phyloP scores from a whole-genome alignment of 148 eudicot genomes.

The Rhododendron molle region DNA sequence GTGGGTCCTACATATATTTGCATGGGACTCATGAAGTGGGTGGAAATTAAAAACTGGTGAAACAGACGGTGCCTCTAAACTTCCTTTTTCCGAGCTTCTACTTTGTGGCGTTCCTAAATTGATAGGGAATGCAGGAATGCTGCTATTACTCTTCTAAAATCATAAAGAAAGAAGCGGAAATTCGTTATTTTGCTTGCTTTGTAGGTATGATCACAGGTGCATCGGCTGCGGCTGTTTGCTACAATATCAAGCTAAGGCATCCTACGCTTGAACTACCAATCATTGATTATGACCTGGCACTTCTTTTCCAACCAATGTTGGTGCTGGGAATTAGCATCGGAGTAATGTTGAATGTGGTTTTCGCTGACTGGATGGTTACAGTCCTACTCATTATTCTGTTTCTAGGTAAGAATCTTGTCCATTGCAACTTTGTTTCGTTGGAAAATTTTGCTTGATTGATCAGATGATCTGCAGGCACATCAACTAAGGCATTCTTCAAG shows the following conservation, averaged over 20 bases:
- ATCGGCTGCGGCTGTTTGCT: conserved; percentile 71
- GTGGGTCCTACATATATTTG: background rate
- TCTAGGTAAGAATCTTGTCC: conserved; percentile 36
- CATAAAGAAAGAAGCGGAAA: background rate
- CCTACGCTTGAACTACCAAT: conserved; percentile 85
- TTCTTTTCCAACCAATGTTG: conserved; percentile 93
- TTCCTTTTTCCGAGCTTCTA: background rate
- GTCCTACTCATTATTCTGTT: conserved; percentile 72
- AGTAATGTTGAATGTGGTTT: conserved; percentile 75
- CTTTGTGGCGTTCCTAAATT: background rate
- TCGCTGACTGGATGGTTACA: conserved; percentile 97
- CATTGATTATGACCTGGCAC: conserved; percentile 90
- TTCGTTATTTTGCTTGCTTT: background rate
- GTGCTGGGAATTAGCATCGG: conserved; percentile 94
- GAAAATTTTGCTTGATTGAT: background rate
- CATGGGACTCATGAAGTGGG: background rate
- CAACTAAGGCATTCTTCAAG: conserved; percentile 64
- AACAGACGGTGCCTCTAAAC: background rate
- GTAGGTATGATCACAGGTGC: conserved; percentile 98
- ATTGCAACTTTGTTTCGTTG: background rate
- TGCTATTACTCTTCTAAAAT: background rate
- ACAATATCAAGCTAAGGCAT: conserved; percentile 78
- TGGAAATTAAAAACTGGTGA: background rate
- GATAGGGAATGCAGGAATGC: background rate
- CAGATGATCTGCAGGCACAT: conserved; percentile 47